phyloP scores from a whole-genome alignment of 2,329 filamentous ascomycete species.

The Neophaeococcomyces mojaviensis region DNA sequence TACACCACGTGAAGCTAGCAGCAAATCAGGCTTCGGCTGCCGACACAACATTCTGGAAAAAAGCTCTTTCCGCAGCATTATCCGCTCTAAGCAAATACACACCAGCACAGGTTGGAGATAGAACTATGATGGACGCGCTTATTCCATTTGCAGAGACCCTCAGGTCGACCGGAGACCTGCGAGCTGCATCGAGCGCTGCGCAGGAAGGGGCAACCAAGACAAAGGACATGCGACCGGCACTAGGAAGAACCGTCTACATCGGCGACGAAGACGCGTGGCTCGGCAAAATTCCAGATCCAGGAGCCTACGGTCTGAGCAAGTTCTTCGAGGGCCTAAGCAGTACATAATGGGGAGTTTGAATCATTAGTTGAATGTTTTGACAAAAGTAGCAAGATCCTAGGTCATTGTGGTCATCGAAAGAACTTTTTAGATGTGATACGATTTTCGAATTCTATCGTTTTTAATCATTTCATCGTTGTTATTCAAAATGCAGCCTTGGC shows the following conservation, averaged over 20 bases:
- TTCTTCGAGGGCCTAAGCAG: slow-evolving; percentile 83
- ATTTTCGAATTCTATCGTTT: too few relatives aligned
- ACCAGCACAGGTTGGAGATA: slow-evolving; percentile 6
- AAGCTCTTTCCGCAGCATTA: neutral
- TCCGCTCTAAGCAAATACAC: slow-evolving; percentile 3
- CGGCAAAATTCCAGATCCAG: slow-evolving; percentile 68
- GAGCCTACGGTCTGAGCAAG: slow-evolving; percentile 67
- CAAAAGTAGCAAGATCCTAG: too few relatives aligned
- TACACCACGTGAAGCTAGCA: neutral
- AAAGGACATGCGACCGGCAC: slow-evolving; percentile 87
- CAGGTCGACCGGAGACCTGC: slow-evolving; percentile 30
- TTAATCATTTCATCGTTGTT: too few relatives aligned
- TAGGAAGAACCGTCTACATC: slow-evolving; percentile 73
- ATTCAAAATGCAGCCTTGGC: too few relatives aligned
- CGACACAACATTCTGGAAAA: neutral
- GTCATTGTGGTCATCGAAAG: too few relatives aligned
- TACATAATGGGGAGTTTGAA: too few relatives aligned
- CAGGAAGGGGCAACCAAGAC: slow-evolving; percentile 69
- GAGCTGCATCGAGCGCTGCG: slow-evolving; percentile 66
- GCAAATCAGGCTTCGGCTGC: neutral
- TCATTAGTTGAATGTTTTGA: too few relatives aligned
- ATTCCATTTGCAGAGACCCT: slow-evolving; percentile 4
- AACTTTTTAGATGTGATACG: too few relatives aligned
- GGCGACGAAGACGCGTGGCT: slow-evolving; percentile 55
- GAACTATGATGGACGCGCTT: slow-evolving; percentile 11